Evolutionary conservation across 805 yeast genomes (phyloP).

Genomic region (Cyberlindnera japonica): DNA sequence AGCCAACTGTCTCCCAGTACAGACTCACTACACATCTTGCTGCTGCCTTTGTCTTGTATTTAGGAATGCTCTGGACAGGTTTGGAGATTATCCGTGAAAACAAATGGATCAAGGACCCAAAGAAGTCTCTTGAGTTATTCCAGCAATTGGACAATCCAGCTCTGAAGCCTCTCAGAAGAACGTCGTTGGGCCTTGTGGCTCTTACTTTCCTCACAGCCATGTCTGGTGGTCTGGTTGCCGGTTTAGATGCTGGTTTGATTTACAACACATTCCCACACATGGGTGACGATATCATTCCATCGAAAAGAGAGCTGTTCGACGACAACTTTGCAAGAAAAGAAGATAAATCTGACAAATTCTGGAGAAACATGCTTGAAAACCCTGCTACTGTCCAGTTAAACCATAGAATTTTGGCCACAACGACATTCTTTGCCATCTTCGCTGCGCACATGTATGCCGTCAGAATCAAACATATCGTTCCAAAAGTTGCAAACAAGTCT

Average conservation of each 20-base stretch:
- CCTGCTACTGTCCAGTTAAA: conserved; percentile 93
- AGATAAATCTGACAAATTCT: conserved; percentile 70
- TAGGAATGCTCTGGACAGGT: conserved; percentile 90
- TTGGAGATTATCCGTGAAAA: conserved; percentile 75
- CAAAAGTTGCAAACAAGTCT: conserved; percentile 49
- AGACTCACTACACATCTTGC: conserved; percentile 91
- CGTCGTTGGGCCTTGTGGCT: conserved; percentile 54
- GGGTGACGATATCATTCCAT: conserved; percentile 84
- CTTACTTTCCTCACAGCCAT: conserved; percentile 86
- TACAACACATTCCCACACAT: conserved; percentile 95
- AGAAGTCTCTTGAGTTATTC: conserved; percentile 48
- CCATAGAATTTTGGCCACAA: conserved; percentile 80
- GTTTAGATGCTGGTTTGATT: conserved; percentile 94
- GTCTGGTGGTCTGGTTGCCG: conserved; percentile 98
- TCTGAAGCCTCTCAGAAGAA: conserved; percentile 51
- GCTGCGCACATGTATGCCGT: conserved; percentile 69
- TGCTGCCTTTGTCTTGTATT: conserved; percentile 83
- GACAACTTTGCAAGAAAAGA: conserved; percentile 62
- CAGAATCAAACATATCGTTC: conserved; percentile 53
- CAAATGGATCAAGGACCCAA: conserved; percentile 64
- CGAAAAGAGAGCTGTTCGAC: conserved; percentile 72
- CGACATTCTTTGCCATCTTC: conserved; percentile 70
- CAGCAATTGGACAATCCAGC: conserved; percentile 59
- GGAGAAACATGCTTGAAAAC: conserved; percentile 93
- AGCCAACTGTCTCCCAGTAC: conserved; percentile 97